Conservation (phyloP, 805 yeast genomes). For the Pichia paraexigua region DNA sequence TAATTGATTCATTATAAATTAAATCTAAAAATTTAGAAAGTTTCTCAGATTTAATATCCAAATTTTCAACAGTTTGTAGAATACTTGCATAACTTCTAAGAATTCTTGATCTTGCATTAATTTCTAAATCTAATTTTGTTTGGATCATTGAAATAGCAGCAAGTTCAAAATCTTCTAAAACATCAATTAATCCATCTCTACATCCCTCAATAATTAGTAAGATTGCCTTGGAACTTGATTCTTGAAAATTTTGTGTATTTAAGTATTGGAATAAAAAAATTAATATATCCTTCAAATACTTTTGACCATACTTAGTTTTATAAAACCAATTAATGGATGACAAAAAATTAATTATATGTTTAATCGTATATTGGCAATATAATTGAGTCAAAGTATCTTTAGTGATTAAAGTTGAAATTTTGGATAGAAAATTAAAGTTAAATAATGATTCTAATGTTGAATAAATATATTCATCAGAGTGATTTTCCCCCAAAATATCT, state of each 20-base stretch:
- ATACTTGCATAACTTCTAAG: conserved; percentile 57
- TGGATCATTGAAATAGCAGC: conserved; percentile 41
- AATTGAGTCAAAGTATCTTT: conserved; percentile 25
- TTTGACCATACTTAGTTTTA: conserved; percentile 35
- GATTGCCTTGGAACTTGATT: conserved; percentile 47
- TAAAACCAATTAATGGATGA: conserved; percentile 57
- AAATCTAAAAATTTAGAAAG: conserved; percentile 19
- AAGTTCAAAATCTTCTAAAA: conserved; percentile 41
- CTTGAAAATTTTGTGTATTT: conserved; percentile 8
- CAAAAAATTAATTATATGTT: conserved; percentile 48
- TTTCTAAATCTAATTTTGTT: conserved; percentile 18
- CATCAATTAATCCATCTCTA: conserved; percentile 32
- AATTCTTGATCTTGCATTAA: conserved; percentile 51
- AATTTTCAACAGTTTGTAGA: conserved; percentile 45
- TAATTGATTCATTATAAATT: conserved; percentile 16
- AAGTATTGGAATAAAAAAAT: conserved; percentile 34
- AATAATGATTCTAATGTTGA: neutral
- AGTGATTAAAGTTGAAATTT: conserved; percentile 43
- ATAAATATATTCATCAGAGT: neutral
- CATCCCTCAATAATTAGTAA: conserved; percentile 51
- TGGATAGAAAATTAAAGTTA: neutral
- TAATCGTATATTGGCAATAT: conserved; percentile 27
- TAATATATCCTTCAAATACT: conserved; percentile 43
- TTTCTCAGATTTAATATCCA: conserved; percentile 33
- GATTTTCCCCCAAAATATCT: neutral